A percentile compares a stretch with the other conserved stretches of the same genome.
These are phyloP conservation scores for Paecilomyces sp. DNA, from an alignment of 2,329 filamentous ascomycete species.

Conservation along the genomic window DNA sequence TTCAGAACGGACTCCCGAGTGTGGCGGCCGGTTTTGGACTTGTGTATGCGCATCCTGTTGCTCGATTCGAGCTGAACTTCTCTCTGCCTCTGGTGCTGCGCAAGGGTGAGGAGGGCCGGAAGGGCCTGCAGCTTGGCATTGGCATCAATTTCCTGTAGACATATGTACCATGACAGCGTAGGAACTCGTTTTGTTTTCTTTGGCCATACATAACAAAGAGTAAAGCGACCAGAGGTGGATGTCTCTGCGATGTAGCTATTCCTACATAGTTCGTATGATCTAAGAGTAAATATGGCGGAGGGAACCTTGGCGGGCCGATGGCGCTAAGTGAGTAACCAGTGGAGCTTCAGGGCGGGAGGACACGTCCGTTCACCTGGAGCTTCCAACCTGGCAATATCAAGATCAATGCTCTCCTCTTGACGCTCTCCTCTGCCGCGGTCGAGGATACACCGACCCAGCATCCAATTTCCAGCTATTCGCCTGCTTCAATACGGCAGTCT, in stretches of 20 bases:
- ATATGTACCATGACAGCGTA: conserved; percentile 9
- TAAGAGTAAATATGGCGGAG: neutral
- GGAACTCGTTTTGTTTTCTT: neutral
- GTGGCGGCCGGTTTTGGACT: conserved; percentile 80
- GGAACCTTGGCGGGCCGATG: neutral
- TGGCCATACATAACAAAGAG: no score
- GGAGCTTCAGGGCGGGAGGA: neutral
- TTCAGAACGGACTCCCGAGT: conserved; percentile 72
- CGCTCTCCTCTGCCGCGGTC: neutral
- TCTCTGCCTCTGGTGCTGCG: conserved; percentile 76
- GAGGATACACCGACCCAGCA: neutral
- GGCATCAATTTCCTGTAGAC: conserved; percentile 87
- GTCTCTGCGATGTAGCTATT: no score
- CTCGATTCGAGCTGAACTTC: conserved; percentile 93
- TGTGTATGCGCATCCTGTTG: conserved; percentile 90
- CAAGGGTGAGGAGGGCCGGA: conserved; percentile 77
- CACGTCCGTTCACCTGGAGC: neutral
- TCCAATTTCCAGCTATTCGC: neutral
- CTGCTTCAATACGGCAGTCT: neutral
- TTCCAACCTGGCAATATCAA: neutral
- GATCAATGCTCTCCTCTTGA: neutral
- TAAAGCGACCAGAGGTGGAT: no score
- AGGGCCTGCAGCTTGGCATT: conserved; percentile 91
- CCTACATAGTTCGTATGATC: no score
- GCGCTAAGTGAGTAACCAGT: neutral